A percentile compares a stretch with the other conserved stretches of the same genome.
Evolutionary conservation across 371 early-diverging fungal species (phyloP).

Genomic region (Haplosporangium sp.): DNA sequence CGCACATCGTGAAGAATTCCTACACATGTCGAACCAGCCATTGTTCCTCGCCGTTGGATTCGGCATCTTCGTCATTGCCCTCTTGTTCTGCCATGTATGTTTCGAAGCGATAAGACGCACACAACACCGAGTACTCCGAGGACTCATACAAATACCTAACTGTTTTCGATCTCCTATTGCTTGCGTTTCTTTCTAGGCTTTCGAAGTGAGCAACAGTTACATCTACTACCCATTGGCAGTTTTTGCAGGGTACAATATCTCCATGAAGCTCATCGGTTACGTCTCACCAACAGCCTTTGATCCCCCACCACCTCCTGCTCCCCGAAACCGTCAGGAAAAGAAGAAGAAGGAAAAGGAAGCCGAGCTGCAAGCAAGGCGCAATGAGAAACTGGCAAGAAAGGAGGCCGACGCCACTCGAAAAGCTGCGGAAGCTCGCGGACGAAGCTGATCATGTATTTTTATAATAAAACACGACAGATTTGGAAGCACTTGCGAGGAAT

Average conservation of each 20-base stretch:
- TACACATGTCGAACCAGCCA: slow-evolving; percentile 28
- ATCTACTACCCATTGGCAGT: slow-evolving; percentile 36
- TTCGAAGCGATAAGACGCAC: too few relatives aligned
- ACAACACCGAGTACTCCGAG: too few relatives aligned
- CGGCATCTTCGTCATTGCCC: slow-evolving; percentile 33
- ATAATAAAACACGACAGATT: too few relatives aligned
- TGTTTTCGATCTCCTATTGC: not conserved
- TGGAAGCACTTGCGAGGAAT: too few relatives aligned
- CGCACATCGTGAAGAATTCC: not conserved
- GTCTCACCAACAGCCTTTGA: slow-evolving; percentile 44
- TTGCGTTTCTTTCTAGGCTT: slow-evolving; percentile 26
- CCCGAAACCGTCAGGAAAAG: slow-evolving; percentile 49
- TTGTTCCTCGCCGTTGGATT: slow-evolving; percentile 33
- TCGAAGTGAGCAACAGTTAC: slow-evolving; percentile 33
- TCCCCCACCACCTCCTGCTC: slow-evolving; percentile 32
- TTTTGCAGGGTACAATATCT: slow-evolving; percentile 28
- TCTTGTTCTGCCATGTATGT: slow-evolving; percentile 51
- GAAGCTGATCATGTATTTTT: slow-evolving; percentile 2
- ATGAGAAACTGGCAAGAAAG: slow-evolving; percentile 21
- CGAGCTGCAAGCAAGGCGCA: slow-evolving; percentile 20
- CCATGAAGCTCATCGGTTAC: slow-evolving; percentile 25
- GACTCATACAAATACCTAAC: not conserved
- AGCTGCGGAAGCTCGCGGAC: slow-evolving; percentile 29
- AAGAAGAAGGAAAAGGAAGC: slow-evolving; percentile 46
- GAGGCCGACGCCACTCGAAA: slow-evolving; percentile 50